phyloP scores from a whole-genome alignment of 225 moss, liverwort and hornwort genomes.

The Bryum argenteum region DNA sequence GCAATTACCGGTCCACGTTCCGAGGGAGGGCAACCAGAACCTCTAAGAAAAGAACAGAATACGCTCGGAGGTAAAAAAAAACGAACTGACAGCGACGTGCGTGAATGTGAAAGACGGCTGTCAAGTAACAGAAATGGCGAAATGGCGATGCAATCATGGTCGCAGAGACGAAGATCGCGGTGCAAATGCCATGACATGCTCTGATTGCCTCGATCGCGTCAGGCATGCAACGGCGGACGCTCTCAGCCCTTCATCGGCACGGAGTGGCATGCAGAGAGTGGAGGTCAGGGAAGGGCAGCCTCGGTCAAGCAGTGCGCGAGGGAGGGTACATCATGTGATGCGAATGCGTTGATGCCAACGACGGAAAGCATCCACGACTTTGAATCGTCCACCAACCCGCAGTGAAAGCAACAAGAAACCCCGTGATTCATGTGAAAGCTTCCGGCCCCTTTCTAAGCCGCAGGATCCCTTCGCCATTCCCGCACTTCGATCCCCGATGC shows the following conservation, averaged over 20 bases:
- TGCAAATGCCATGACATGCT: too few relatives aligned
- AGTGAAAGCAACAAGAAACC: not conserved
- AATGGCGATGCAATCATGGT: not conserved
- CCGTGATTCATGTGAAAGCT: not conserved
- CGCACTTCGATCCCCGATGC: not conserved
- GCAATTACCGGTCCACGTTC: not conserved
- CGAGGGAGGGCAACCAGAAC: too few relatives aligned
- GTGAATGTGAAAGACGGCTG: not conserved
- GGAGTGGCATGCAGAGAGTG: too few relatives aligned
- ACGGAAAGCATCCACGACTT: not conserved
- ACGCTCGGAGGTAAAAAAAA: not conserved
- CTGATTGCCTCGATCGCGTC: too few relatives aligned
- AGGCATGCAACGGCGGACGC: too few relatives aligned
- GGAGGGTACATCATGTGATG: too few relatives aligned
- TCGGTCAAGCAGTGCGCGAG: too few relatives aligned
- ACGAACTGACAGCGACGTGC: not conserved
- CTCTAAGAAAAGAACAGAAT: too few relatives aligned
- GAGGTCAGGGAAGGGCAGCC: too few relatives aligned
- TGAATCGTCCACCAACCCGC: not conserved
- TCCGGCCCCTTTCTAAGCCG: not conserved
- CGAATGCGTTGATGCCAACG: not conserved
- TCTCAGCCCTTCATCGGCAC: too few relatives aligned
- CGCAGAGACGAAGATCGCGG: too few relatives aligned
- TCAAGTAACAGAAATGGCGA: not conserved
- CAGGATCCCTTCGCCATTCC: not conserved